Evolutionary conservation across 2,329 filamentous ascomycete genomes (phyloP).

Genomic region (Ambrosiella cleistominuta): DNA sequence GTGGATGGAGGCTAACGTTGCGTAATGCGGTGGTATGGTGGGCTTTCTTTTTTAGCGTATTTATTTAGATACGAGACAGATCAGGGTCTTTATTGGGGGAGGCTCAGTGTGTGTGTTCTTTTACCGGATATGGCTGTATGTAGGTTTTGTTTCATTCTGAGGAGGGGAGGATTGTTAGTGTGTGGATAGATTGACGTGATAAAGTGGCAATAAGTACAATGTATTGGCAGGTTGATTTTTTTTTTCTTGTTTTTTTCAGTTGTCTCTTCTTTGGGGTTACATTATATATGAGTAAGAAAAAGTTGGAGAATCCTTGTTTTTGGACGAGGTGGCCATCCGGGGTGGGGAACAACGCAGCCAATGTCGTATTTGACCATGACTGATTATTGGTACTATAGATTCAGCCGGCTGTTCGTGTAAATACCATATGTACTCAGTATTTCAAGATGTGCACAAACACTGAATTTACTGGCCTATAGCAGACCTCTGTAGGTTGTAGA

Average conservation of each 20-base stretch:
- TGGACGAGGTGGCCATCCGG: neutral
- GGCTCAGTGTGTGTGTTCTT: neutral
- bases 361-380: neutral
- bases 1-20: neutral
- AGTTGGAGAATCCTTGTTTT: neutral
- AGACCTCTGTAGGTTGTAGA: no score
- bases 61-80: neutral
- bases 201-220: neutral
- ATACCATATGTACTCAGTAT: no score
- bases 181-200: no score
- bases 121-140: no score
- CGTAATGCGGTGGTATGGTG: neutral
- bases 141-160: no score
- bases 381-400: no score
- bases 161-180: no score
- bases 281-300: neutral
- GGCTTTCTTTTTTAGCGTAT: no score
- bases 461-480: no score
- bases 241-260: neutral
- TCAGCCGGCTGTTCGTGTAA: no score
- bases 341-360: neutral
- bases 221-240: neutral
- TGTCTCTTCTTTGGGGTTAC: neutral
- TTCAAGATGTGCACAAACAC: no score
- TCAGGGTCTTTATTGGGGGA: neutral